Percentiles rank a stretch among this genome's conserved stretches.
These are phyloP conservation scores for Perkinsus olseni DNA, from an alignment of 169 alveolate genomes.

Conservation along the genomic window DNA sequence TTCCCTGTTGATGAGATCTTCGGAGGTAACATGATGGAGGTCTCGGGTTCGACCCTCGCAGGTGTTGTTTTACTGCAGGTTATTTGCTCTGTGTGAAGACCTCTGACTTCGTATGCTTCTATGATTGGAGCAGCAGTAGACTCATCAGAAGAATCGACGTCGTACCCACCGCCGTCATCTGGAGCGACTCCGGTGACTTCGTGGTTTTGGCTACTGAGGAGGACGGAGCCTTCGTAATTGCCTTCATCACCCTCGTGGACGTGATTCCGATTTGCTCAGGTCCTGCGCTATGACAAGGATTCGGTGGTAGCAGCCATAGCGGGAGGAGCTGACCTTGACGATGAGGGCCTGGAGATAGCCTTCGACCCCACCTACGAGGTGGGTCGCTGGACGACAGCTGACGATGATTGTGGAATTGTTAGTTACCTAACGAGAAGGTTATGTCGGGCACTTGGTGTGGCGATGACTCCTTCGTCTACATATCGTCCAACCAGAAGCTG, in stretches of 20 bases:
- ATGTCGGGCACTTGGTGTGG: not conserved
- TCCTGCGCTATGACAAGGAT: constrained; percentile 60
- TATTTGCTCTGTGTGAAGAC: constrained; percentile 67
- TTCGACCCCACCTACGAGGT: constrained; percentile 66
- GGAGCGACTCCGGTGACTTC: constrained; percentile 47
- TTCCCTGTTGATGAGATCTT: constrained; percentile 66
- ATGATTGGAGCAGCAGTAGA: constrained; percentile 77
- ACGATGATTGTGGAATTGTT: not conserved
- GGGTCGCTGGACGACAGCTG: constrained; percentile 24
- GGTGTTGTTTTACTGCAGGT: not conserved
- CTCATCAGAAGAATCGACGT: constrained; percentile 56
- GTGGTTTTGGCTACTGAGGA: constrained; percentile 26
- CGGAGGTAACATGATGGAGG: constrained; percentile 69
- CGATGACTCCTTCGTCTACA: constrained; percentile 53
- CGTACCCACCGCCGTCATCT: constrained; percentile 46
- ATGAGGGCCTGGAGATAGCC: constrained; percentile 77
- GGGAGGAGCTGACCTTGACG: constrained; percentile 20
- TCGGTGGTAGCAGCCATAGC: constrained; percentile 44
- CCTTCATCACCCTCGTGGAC: constrained; percentile 22
- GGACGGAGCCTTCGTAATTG: constrained; percentile 21
- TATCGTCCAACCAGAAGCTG: not conserved
- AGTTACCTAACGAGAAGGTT: not conserved
- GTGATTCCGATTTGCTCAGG: constrained; percentile 43
- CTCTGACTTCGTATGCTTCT: constrained; percentile 78
- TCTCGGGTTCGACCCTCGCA: not conserved